These are phyloP conservation scores for Fusarium decemcellulare DNA, from an alignment of 2,329 filamentous ascomycete genomes.

Conservation along the genomic window DNA sequence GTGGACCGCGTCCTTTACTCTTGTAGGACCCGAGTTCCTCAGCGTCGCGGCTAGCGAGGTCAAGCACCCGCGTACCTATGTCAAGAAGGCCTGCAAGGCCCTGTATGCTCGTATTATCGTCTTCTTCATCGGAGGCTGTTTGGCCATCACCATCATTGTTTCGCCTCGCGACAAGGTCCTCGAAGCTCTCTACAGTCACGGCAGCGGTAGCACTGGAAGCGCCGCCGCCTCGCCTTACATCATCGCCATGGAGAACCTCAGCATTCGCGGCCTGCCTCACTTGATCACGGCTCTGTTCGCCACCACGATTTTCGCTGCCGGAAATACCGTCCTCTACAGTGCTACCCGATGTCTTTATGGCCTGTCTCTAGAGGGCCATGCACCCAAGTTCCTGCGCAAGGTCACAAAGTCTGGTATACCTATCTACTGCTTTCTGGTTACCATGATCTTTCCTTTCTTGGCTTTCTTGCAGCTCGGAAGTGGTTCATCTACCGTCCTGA, in stretches of 20 bases:
- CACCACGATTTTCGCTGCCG: constrained; percentile 57
- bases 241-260: constrained; percentile 70
- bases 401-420: constrained; percentile 72
- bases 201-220: constrained; percentile 53
- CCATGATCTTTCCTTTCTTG: constrained; percentile 63
- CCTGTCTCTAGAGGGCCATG: constrained; percentile 62
- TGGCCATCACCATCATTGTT: constrained; percentile 75
- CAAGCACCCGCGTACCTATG: constrained; percentile 70
- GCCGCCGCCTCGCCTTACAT: constrained; percentile 72
- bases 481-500: constrained; percentile 62
- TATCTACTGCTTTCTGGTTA: constrained; percentile 62
- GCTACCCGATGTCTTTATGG: constrained; percentile 63
- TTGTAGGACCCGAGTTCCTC: constrained; percentile 76
- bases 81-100: constrained; percentile 79
- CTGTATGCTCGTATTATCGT: constrained; percentile 78
- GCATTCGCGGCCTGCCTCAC: constrained; percentile 65
- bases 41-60: constrained; percentile 77
- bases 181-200: constrained; percentile 60
- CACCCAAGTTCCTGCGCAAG: constrained; percentile 65
- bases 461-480: constrained; percentile 64
- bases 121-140: constrained; percentile 78
- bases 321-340: constrained; percentile 64
- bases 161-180: constrained; percentile 73
- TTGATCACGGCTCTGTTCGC: constrained; percentile 66
- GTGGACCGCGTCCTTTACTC: constrained; percentile 73